phyloP scores from a whole-genome alignment of 345 rosid genomes.

The Anastatica hierochuntica region DNA sequence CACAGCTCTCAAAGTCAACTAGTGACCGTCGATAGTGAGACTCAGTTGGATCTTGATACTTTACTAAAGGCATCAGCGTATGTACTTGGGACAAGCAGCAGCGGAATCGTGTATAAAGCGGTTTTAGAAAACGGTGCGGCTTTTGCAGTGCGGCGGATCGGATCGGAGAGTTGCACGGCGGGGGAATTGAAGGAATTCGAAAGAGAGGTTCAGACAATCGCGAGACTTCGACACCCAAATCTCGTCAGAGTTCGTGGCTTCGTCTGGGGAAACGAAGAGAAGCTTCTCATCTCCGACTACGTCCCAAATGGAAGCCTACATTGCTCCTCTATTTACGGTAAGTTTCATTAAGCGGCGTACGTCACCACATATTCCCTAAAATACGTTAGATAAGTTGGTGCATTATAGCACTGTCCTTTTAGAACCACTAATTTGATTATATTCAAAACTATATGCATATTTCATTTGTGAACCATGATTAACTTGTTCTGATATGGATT shows the following conservation, averaged over 20 bases:
- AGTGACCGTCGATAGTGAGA: constrained; percentile 57
- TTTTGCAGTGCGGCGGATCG: constrained; percentile 76
- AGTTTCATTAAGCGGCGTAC: constrained; percentile 12
- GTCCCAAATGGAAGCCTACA: constrained; percentile 64
- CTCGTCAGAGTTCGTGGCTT: constrained; percentile 65
- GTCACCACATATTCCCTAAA: not conserved
- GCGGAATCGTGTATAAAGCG: constrained; percentile 71
- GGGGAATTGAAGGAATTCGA: constrained; percentile 56
- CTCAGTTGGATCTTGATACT: constrained; percentile 54
- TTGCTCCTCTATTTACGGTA: constrained; percentile 39
- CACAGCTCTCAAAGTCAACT: constrained; percentile 30
- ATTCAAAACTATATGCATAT: no score
- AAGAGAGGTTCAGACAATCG: constrained; percentile 38
- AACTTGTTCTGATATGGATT: not conserved
- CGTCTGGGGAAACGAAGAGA: constrained; percentile 74
- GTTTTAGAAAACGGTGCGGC: constrained; percentile 60
- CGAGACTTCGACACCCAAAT: constrained; percentile 67
- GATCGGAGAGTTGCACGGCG: constrained; percentile 37
- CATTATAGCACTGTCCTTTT: not conserved
- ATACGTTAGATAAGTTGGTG: not conserved
- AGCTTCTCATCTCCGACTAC: constrained; percentile 72
- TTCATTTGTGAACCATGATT: no score
- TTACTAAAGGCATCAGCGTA: constrained; percentile 81
- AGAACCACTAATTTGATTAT: no score
- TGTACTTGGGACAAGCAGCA: constrained; percentile 46